These are phyloP conservation scores for Pseudonitzschia multiseries DNA, from an alignment of 108 stramenopile species.

Conservation along the genomic window DNA sequence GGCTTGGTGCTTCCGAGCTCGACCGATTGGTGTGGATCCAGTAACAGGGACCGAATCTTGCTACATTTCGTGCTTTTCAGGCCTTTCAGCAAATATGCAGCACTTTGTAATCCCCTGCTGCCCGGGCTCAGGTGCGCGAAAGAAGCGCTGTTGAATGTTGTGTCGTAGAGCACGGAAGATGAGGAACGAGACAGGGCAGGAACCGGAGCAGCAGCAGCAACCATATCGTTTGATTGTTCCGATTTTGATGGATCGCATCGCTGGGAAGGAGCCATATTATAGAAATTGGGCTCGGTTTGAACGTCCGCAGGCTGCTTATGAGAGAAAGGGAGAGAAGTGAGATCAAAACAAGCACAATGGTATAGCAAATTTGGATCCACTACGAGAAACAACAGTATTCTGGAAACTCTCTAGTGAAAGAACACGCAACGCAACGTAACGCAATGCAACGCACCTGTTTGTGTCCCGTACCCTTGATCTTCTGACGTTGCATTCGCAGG, in stretches of 20 bases:
- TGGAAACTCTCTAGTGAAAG: no score
- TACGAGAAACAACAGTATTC: no score
- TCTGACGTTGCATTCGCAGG: conserved; percentile 78
- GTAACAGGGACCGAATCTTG: conserved; percentile 5
- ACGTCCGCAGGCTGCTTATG: conserved; percentile 70
- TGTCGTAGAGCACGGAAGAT: not conserved
- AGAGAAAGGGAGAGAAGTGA: not conserved
- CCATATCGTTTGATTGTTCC: not conserved
- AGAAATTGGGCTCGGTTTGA: conserved; percentile 82
- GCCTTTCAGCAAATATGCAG: conserved; percentile 49
- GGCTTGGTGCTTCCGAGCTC: not conserved
- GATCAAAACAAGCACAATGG: not conserved
- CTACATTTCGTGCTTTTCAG: conserved; percentile 14
- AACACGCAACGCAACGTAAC: no score
- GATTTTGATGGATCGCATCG: not conserved
- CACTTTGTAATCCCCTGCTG: conserved; percentile 45
- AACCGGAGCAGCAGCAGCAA: not conserved
- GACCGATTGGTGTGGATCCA: not conserved
- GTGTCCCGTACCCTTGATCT: conserved; percentile 89
- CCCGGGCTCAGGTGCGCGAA: conserved; percentile 33
- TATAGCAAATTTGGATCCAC: no score
- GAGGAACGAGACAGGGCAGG: not conserved
- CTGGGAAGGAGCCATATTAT: conserved; percentile 57
- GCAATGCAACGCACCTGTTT: conserved; percentile 33
- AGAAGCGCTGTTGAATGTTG: not conserved